Evolutionary conservation across 1,139 yeast species (phyloP), one percentile per base, ranked within the genome.

Genomic region (Geotrichum histeridarum): DNA sequence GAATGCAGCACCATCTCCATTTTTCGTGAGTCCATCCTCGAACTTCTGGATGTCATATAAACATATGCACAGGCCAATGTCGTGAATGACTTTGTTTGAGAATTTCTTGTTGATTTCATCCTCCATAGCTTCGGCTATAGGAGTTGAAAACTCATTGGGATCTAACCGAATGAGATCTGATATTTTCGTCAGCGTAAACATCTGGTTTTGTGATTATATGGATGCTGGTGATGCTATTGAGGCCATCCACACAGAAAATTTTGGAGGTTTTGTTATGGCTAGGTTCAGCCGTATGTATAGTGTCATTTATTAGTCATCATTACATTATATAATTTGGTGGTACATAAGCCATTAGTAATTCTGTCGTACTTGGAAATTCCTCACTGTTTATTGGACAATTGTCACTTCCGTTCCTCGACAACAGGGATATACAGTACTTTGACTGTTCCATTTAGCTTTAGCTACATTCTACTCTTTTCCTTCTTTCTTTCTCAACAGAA

Each of bases 1-100:
- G 63, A 78, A 91, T 1, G 93, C 79, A 1, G 93, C 90, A 6
- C 99, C 99, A 69, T 93, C 98, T n/a, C 99, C 98, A 1, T 96
- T 96, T 63, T 84, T 85, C 60, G 93, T 76, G 58, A 88, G 76
- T 1, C 98, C 99, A 64, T 93, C 98, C 54, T 87, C 87, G 44
- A 86, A 83, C 33, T 80, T 80, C 56, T 84, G 73, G 4, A 94
- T 69, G 67, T 94, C 99, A 83, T 93, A 93, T 31, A 91, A 77
- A 4, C 94, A 78, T 31, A 94, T 74, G 48, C 89, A 91, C 8
- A 94, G 77, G 0, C 99, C 99, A 30, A 90, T 75, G 64, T 86
- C 86, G 56, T 84, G 84, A 50, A 93, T 79, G 56, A 93, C 73
- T 56, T 65, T 86, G 72, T 93, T 91, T 56, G 96, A 81, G 67